These are phyloP conservation scores for Fusarium protoensiforme DNA, from an alignment of 2,329 filamentous ascomycete species.

Conservation along the genomic window DNA sequence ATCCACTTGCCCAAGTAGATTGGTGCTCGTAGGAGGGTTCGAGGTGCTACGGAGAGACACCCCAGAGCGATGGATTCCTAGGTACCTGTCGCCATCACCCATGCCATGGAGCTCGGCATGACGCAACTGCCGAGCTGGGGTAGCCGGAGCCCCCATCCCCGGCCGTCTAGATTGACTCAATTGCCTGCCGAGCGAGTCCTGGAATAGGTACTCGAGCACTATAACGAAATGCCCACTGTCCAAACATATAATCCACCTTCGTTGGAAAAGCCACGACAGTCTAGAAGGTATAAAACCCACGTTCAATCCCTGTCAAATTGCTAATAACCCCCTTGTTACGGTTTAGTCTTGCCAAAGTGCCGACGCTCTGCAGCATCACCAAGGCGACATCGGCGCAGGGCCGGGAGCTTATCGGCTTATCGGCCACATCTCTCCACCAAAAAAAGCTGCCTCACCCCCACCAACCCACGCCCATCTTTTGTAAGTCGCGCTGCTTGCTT, in stretches of 20 bases:
- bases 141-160: not conserved
- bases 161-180: not conserved
- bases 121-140: not conserved
- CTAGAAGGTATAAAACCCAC: not conserved
- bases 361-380: constrained; percentile 13
- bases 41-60: not conserved
- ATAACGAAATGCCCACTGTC: not conserved
- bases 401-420: constrained; percentile 43
- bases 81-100: not conserved
- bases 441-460: constrained; percentile 26
- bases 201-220: not conserved
- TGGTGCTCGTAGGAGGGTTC: not conserved
- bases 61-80: not conserved
- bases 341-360: constrained; percentile 1
- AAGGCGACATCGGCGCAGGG: constrained; percentile 37
- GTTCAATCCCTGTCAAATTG: not conserved
- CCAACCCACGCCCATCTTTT: constrained; percentile 25
- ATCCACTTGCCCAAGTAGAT: not conserved
- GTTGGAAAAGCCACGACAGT: not conserved
- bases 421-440: constrained; percentile 19
- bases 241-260: not conserved
- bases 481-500: constrained; percentile 16
- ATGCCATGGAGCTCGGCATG: not conserved
- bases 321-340: not conserved
- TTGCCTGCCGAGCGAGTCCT: not conserved